These are phyloP conservation scores for Pholiota adiposa DNA, from an alignment of 1,284 basidiomycete genomes.

Conservation along the genomic window DNA sequence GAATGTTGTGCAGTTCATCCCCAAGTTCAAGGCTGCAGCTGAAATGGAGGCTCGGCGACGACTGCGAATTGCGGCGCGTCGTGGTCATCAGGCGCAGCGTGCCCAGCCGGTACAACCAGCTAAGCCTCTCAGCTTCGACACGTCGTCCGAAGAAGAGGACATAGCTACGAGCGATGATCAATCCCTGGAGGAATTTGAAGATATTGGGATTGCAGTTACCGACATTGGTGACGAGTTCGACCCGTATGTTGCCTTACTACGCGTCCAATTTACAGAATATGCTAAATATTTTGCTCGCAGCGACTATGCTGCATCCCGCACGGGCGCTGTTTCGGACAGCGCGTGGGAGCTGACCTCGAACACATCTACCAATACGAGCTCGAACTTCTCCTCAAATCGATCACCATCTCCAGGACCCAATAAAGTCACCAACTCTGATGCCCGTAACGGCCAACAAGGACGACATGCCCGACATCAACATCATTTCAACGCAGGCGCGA, in stretches of 20 bases:
- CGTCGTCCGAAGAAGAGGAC: constrained; percentile 57
- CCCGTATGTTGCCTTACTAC: constrained; percentile 48
- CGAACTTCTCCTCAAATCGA: constrained; percentile 50
- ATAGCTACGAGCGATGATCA: constrained; percentile 13
- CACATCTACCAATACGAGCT: constrained; percentile 24
- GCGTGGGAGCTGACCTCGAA: constrained; percentile 32
- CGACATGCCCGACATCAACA: constrained; percentile 17
- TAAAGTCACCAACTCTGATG: constrained; percentile 57
- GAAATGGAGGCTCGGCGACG: constrained; percentile 78
- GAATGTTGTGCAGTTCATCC: constrained; percentile 66
- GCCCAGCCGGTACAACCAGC: constrained; percentile 30
- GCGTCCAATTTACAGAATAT: not conserved
- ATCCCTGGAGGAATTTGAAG: constrained; percentile 55
- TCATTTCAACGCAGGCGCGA: not conserved
- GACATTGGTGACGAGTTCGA: constrained; percentile 77
- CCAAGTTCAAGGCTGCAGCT: constrained; percentile 76
- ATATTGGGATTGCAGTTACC: constrained; percentile 52
- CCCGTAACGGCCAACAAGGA: constrained; percentile 48
- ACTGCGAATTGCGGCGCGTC: constrained; percentile 61
- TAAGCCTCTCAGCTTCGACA: constrained; percentile 52
- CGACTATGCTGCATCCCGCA: constrained; percentile 55
- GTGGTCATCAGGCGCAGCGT: constrained; percentile 39
- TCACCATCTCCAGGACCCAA: constrained; percentile 50
- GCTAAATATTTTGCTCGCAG: constrained; percentile 29
- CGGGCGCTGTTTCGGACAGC: constrained; percentile 54